Evolutionary conservation across 1,139 yeast genomes (phyloP).

Genomic region (Meyerozyma athensensis): DNA sequence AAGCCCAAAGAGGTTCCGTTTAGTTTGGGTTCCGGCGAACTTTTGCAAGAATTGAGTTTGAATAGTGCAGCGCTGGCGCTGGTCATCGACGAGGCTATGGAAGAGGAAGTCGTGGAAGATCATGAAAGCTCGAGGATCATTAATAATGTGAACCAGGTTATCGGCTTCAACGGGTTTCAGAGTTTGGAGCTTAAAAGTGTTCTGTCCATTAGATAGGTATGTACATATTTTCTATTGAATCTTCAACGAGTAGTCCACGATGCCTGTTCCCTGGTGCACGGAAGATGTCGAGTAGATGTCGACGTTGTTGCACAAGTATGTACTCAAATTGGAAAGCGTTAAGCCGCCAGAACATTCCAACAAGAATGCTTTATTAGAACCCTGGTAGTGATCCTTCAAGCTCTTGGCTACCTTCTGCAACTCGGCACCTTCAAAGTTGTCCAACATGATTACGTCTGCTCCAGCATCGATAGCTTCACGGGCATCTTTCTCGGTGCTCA

Average conservation of each 20-base stretch:
- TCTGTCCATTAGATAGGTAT: conserved; percentile 32
- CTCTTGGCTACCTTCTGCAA: conserved; percentile 61
- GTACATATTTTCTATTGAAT: conserved; percentile 24
- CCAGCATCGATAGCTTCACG: conserved; percentile 91
- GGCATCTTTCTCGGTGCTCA: conserved; percentile 78
- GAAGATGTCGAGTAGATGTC: conserved; percentile 90
- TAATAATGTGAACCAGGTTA: conserved; percentile 34
- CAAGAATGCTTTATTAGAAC: conserved; percentile 48
- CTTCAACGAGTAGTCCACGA: conserved; percentile 81
- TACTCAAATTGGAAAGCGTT: conserved; percentile 59
- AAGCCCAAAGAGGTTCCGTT: not conserved
- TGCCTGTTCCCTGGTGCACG: conserved; percentile 86
- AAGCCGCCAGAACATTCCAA: conserved; percentile 93
- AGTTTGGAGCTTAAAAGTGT: conserved; percentile 34
- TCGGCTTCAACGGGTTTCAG: conserved; percentile 45
- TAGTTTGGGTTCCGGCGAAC: conserved; percentile 14
- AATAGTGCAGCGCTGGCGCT: conserved; percentile 7
- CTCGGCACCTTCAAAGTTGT: conserved; percentile 71
- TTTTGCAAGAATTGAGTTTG: conserved; percentile 27
- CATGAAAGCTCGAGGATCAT: conserved; percentile 24
- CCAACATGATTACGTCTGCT: conserved; percentile 94
- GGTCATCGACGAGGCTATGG: conserved; percentile 3
- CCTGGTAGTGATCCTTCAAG: conserved; percentile 56
- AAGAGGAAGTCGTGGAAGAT: conserved; percentile 12
- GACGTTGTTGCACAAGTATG: conserved; percentile 70